Conservation (phyloP, 306 rosid species). For the Quercus wislizeni region DNA sequence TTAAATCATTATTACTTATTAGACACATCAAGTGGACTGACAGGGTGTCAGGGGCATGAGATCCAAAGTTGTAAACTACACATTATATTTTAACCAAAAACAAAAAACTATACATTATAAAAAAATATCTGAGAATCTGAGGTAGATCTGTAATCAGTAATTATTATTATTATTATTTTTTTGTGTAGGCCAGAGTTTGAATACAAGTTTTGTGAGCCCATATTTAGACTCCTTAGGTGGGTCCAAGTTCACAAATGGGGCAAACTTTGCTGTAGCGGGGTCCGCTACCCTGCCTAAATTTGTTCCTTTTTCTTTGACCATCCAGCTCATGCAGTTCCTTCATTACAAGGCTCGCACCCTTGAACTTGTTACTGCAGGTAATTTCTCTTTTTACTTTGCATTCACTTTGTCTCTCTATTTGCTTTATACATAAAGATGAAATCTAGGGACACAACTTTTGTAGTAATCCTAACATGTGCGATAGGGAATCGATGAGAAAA, state of each 20-base stretch:
- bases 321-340: constrained; percentile 84
- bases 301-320: constrained; percentile 76
- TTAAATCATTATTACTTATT: neutral
- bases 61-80: neutral
- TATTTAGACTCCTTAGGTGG: constrained; percentile 73
- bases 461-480: no score
- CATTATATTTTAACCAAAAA: neutral
- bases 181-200: constrained; percentile 86
- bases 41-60: neutral
- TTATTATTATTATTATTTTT: neutral
- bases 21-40: neutral
- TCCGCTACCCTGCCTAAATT: constrained; percentile 79
- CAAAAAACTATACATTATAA: neutral
- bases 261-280: constrained; percentile 88
- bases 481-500: no score
- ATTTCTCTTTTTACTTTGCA: neutral
- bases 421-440: no score
- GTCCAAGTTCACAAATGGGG: constrained; percentile 73
- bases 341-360: constrained; percentile 71
- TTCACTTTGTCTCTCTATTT: neutral
- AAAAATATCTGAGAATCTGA: neutral
- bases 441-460: no score
- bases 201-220: constrained; percentile 53
- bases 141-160: neutral
- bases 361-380: constrained; percentile 63